These are phyloP conservation scores for Bondarzewia mesenterica DNA, from an alignment of 1,284 basidiomycete genomes.

Conservation along the genomic window DNA sequence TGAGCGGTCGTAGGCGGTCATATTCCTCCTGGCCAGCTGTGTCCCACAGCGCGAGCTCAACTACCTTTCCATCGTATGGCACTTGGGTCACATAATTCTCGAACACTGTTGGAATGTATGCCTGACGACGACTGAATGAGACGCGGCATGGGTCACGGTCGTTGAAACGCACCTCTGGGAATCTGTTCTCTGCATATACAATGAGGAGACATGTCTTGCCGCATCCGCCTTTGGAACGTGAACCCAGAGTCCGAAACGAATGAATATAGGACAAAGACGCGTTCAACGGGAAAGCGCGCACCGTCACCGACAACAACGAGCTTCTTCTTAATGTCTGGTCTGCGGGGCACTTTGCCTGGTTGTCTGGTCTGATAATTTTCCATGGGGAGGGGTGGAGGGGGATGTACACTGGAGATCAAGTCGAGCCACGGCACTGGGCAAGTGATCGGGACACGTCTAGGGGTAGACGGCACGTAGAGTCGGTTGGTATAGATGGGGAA, in stretches of 20 bases:
- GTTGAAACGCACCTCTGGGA: conserved; percentile 75
- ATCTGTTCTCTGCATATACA: conserved; percentile 95
- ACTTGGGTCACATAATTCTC: conserved; percentile 95
- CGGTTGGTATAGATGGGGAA: too few relatives aligned
- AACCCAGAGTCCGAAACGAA: too few relatives aligned
- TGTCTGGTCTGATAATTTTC: background rate
- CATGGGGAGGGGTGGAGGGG: background rate
- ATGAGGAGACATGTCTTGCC: conserved; percentile 90
- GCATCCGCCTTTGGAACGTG: conserved; percentile 65
- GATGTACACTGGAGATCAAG: background rate
- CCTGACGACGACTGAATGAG: conserved; percentile 36
- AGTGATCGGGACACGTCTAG: too few relatives aligned
- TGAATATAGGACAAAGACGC: conserved; percentile 2
- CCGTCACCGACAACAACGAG: conserved; percentile 88
- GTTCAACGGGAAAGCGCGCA: conserved; percentile 37
- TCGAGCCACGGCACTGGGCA: background rate
- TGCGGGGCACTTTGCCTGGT: conserved; percentile 25
- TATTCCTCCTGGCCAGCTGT: conserved; percentile 99
- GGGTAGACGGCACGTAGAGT: too few relatives aligned
- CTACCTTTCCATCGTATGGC: conserved; percentile 79
- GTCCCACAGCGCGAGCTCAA: conserved; percentile 96
- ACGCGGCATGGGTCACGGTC: conserved; percentile 6
- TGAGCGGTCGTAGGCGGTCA: conserved; percentile 87
- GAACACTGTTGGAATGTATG: conserved; percentile 97
- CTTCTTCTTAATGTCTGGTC: conserved; percentile 83